Conservation (phyloP, 169 alveolate genomes). For the Babesia divergens region DNA sequence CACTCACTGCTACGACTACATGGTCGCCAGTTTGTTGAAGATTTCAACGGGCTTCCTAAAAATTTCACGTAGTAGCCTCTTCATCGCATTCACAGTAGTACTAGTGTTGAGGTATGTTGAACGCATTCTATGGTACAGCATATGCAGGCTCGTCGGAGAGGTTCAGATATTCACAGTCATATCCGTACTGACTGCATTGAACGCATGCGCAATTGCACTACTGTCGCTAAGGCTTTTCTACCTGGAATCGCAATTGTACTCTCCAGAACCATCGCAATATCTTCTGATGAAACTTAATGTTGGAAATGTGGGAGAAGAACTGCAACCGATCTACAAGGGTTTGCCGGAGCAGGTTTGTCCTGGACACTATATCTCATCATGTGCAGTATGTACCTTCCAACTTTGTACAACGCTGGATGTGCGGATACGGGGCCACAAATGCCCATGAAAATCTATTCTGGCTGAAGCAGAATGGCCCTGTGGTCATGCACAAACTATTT, state of each 20-base stretch:
- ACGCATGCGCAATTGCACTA: slow-evolving; percentile 50
- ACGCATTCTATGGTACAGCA: not conserved
- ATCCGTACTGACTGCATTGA: slow-evolving; percentile 65
- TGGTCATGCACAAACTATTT: slow-evolving; percentile 18
- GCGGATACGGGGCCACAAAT: slow-evolving; percentile 73
- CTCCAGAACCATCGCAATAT: slow-evolving; percentile 46
- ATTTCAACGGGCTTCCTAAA: slow-evolving; percentile 70
- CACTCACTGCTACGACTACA: slow-evolving; percentile 76
- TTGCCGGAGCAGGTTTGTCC: not conserved
- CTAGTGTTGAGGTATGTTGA: slow-evolving; percentile 60
- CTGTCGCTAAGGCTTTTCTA: slow-evolving; percentile 45
- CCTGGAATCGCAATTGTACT: slow-evolving; percentile 42
- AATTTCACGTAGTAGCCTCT: slow-evolving; percentile 70
- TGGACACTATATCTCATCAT: too few relatives aligned
- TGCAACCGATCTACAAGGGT: slow-evolving; percentile 46
- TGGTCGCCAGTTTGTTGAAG: slow-evolving; percentile 75
- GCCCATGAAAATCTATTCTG: slow-evolving; percentile 79
- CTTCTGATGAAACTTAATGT: slow-evolving; percentile 38
- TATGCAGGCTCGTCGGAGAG: slow-evolving; percentile 51
- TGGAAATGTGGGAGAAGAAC: slow-evolving; percentile 17
- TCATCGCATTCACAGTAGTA: slow-evolving; percentile 63
- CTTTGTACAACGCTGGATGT: slow-evolving; percentile 24
- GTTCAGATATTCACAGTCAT: slow-evolving; percentile 65
- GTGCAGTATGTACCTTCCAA: slow-evolving; percentile 9
- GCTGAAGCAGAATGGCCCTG: slow-evolving; percentile 81